Evolutionary conservation across 495 filamentous ascomycete species (phyloP).

Genomic region (Friedmanniomyces simplex): DNA sequence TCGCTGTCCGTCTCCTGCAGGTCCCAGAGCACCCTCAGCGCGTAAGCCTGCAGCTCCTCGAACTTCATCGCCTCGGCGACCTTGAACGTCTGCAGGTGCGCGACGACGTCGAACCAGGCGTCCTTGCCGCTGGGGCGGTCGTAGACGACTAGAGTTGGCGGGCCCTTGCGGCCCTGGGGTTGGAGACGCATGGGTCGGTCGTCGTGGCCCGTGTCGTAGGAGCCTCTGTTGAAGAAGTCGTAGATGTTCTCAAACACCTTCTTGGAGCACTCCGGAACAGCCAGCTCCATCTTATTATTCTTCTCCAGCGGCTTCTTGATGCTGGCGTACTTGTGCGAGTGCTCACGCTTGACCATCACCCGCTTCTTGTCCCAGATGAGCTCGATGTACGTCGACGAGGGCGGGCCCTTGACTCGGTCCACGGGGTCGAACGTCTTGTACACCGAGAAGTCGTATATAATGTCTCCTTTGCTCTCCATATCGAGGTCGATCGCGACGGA

Average conservation of each 20-base stretch:
- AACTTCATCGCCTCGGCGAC: conserved; percentile 15
- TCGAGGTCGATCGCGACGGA: conserved; percentile 3
- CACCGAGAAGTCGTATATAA: conserved; percentile 4
- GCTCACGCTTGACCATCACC: conserved; percentile 11
- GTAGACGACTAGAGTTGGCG: not conserved
- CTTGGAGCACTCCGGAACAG: conserved; percentile 5
- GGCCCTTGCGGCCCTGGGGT: too few relatives aligned
- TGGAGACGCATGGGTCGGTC: too few relatives aligned
- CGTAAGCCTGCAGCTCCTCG: conserved; percentile 12
- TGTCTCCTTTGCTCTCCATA: conserved; percentile 10
- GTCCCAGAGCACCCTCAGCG: conserved; percentile 7
- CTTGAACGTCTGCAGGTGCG: conserved; percentile 10
- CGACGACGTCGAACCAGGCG: not conserved
- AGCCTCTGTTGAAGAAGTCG: conserved; percentile 12
- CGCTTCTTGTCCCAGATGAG: conserved; percentile 16
- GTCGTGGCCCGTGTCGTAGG: not conserved
- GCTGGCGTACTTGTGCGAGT: not conserved
- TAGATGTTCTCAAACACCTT: conserved; percentile 1
- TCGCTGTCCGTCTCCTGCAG: conserved; percentile 1
- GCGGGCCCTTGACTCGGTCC: conserved; percentile 9
- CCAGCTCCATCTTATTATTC: conserved; percentile 10
- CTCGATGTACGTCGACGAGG: conserved; percentile 15
- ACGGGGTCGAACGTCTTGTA: conserved; percentile 1
- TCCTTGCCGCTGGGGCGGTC: not conserved
- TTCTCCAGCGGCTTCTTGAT: conserved; percentile 13